Conservation (phyloP, 352 stramenopile genomes). For the Blastocystis sp. region DNA sequence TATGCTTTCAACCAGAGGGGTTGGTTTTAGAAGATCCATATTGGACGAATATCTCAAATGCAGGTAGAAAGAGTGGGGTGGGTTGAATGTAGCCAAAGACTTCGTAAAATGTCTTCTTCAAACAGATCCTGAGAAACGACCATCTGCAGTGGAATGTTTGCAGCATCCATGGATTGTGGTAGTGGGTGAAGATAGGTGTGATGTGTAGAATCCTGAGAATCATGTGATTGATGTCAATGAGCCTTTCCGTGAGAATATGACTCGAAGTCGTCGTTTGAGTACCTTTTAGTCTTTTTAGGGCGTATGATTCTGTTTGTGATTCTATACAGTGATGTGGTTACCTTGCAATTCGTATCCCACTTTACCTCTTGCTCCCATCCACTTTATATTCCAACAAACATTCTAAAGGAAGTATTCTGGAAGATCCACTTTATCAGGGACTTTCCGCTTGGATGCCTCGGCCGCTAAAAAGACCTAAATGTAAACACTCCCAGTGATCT, state of each 20-base stretch:
- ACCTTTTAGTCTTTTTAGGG: constrained; percentile 48
- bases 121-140: constrained; percentile 52
- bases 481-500: not conserved
- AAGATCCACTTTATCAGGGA: constrained; percentile 65
- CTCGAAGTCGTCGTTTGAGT: constrained; percentile 54
- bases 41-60: constrained; percentile 45
- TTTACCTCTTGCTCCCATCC: too few species aligned
- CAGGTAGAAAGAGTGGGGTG: not conserved
- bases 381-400: too few species aligned
- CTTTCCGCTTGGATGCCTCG: constrained; percentile 56
- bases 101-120: constrained; percentile 28
- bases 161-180: constrained; percentile 44
- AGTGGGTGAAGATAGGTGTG: not conserved
- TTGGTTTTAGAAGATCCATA: constrained; percentile 57
- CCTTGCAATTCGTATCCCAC: not conserved
- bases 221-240: constrained; percentile 60
- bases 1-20: constrained; percentile 32
- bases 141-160: constrained; percentile 45
- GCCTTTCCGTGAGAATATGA: constrained; percentile 62
- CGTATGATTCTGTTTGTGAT: not conserved
- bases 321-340: not conserved
- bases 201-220: constrained; percentile 25
- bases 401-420: constrained; percentile 61
- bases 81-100: not conserved
- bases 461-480: constrained; percentile 44